These are phyloP conservation scores for Rhododendron ferrugineum DNA, from an alignment of 148 eudicot genomes.

Conservation along the genomic window DNA sequence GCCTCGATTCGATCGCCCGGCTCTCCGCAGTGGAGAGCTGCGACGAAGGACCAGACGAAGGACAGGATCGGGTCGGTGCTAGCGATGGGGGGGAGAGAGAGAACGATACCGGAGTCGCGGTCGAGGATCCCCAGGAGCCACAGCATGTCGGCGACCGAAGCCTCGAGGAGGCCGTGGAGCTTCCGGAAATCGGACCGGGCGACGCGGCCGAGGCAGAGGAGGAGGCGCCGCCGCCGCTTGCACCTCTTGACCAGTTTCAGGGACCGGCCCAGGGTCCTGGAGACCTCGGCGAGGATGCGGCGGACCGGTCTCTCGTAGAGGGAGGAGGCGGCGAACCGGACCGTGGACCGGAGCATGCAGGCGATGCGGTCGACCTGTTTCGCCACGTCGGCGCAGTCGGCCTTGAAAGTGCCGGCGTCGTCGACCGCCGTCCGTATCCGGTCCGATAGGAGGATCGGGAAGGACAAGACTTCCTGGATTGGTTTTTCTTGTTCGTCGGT, in stretches of 20 bases:
- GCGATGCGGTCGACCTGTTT: conserved; percentile 34
- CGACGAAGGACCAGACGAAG: conserved; percentile 73
- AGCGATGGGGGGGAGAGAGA: conserved; percentile 77
- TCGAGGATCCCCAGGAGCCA: conserved; percentile 58
- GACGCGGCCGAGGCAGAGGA: conserved; percentile 46
- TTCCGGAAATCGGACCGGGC: conserved; percentile 62
- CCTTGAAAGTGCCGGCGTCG: conserved; percentile 32
- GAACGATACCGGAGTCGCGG: conserved; percentile 26
- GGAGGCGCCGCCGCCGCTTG: conserved; percentile 46
- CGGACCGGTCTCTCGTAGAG: conserved; percentile 65
- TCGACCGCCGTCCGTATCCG: conserved; percentile 23
- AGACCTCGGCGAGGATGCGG: conserved; percentile 35
- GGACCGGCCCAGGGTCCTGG: conserved; percentile 35
- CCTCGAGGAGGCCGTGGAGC: conserved; percentile 32
- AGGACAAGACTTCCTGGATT: conserved; percentile 34
- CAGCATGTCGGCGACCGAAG: conserved; percentile 53
- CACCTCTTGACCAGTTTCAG: conserved; percentile 44
- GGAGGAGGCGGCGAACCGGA: conserved; percentile 27
- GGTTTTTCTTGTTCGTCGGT: background rate
- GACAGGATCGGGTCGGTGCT: conserved; percentile 71
- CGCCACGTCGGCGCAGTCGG: conserved; percentile 42
- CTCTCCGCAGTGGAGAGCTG: conserved; percentile 38
- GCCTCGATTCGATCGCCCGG: conserved; percentile 48
- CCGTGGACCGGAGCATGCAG: conserved; percentile 46
- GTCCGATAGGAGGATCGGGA: conserved; percentile 47